phyloP scores from a whole-genome alignment of 1,284 basidiomycete genomes.

The Leccinum pachyderme region DNA sequence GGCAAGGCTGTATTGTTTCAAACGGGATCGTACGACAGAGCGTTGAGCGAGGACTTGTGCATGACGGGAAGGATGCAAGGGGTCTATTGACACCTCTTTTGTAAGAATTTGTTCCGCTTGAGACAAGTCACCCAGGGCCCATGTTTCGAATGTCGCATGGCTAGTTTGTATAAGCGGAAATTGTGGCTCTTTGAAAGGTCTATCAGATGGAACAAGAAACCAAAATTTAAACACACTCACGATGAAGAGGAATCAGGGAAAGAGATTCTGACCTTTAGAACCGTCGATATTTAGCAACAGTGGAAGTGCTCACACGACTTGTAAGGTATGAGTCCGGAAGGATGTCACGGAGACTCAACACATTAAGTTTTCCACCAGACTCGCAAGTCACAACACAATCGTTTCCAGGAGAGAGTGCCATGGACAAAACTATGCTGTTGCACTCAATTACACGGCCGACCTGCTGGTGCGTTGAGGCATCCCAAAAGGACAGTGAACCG shows the following conservation, averaged over 20 bases:
- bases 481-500: conserved; percentile 7
- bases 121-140: conserved; percentile 1
- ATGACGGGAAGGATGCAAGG: neutral
- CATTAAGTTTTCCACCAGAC: neutral
- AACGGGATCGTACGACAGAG: neutral
- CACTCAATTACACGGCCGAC: neutral
- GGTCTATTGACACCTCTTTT: neutral
- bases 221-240: neutral
- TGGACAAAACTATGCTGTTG: neutral
- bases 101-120: neutral
- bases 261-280: neutral
- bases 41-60: neutral
- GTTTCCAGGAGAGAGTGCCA: neutral
- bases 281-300: neutral
- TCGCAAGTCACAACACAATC: conserved; percentile 1
- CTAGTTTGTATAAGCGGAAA: neutral
- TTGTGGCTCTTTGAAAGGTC: neutral
- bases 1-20: neutral
- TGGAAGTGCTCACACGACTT: neutral
- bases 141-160: neutral
- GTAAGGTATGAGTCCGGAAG: conserved; percentile 1
- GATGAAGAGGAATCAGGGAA: neutral
- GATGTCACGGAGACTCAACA: neutral
- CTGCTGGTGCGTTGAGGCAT: neutral
- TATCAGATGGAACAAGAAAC: neutral